Percentiles rank a stretch among this genome's conserved stretches.
These are phyloP conservation scores for Wickerhamiella musiphila DNA, from an alignment of 805 yeast species.

Conservation along the genomic window DNA sequence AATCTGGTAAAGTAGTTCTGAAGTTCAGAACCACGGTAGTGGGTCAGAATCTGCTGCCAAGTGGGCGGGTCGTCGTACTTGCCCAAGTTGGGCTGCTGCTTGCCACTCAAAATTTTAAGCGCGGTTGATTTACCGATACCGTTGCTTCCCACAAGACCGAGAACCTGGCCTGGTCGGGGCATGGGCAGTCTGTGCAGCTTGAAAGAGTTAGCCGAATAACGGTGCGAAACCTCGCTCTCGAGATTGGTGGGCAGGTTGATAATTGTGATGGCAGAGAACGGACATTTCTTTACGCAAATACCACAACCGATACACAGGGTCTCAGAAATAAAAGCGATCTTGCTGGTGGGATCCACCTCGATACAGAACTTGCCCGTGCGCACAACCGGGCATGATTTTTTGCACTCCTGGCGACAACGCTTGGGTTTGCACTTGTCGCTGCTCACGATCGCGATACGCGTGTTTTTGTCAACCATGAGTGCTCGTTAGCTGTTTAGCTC, in stretches of 20 bases:
- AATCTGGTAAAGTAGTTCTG: slow-evolving; percentile 92
- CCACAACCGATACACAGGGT: slow-evolving; percentile 96
- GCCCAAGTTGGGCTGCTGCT: slow-evolving; percentile 93
- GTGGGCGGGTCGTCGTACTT: slow-evolving; percentile 90
- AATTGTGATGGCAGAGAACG: slow-evolving; percentile 90
- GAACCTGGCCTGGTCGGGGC: slow-evolving; percentile 97
- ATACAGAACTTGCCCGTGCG: slow-evolving; percentile 96
- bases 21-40: slow-evolving; percentile 93
- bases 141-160: slow-evolving; percentile 95
- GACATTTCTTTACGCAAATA: slow-evolving; percentile 97
- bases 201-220: slow-evolving; percentile 96
- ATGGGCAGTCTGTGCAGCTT: slow-evolving; percentile 93
- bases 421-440: slow-evolving; percentile 94
- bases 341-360: slow-evolving; percentile 79
- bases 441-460: slow-evolving; percentile 83
- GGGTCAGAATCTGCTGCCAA: slow-evolving; percentile 82
- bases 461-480: background rate
- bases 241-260: slow-evolving; percentile 93
- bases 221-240: slow-evolving; percentile 82
- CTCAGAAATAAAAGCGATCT: slow-evolving; percentile 90
- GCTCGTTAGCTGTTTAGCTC: too few relatives aligned
- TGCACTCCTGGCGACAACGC: slow-evolving; percentile 96
- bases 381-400: slow-evolving; percentile 93
- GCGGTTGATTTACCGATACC: slow-evolving; percentile 99
- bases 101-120: slow-evolving; percentile 88